Conservation (phyloP, 2,329 filamentous ascomycete species). For the Ophiocordyceps unilateralis region DNA sequence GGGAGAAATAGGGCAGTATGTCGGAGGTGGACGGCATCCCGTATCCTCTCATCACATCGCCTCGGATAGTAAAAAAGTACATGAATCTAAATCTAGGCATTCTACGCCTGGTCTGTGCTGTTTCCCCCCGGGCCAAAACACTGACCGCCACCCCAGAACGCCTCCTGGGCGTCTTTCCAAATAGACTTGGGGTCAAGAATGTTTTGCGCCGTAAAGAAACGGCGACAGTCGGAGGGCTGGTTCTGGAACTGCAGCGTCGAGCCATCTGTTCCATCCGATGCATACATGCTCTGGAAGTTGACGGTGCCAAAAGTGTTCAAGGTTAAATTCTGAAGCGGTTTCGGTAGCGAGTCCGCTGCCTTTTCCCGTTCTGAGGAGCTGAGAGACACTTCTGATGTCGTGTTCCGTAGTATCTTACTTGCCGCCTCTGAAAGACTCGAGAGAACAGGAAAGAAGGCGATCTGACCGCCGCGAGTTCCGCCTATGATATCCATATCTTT, state of each 20-base stretch:
- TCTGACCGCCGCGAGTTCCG: constrained; percentile 36
- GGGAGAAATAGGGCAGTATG: too few relatives aligned
- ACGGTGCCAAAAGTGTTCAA: background rate
- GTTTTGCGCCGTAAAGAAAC: constrained; percentile 36
- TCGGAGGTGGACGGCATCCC: too few relatives aligned
- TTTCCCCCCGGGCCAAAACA: too few relatives aligned
- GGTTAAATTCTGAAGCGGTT: background rate
- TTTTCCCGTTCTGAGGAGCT: background rate
- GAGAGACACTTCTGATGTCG: background rate
- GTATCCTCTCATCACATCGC: too few relatives aligned
- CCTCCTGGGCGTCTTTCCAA: constrained; percentile 20
- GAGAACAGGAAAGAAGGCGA: constrained; percentile 9
- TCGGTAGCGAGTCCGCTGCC: background rate
- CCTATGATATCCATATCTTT: constrained; percentile 39
- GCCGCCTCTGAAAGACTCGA: background rate
- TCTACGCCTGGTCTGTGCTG: too few relatives aligned
- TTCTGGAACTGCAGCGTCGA: constrained; percentile 38
- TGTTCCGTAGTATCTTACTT: background rate
- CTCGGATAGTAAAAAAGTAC: too few relatives aligned
- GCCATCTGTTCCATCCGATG: constrained; percentile 7
- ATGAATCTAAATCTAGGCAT: too few relatives aligned
- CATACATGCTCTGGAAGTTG: constrained; percentile 11
- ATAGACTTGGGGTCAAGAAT: constrained; percentile 16
- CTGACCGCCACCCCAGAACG: constrained; percentile 1
- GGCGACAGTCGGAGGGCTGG: constrained; percentile 36